phyloP scores from a whole-genome alignment of 306 rosid species.

The Prosopis cineraria region DNA sequence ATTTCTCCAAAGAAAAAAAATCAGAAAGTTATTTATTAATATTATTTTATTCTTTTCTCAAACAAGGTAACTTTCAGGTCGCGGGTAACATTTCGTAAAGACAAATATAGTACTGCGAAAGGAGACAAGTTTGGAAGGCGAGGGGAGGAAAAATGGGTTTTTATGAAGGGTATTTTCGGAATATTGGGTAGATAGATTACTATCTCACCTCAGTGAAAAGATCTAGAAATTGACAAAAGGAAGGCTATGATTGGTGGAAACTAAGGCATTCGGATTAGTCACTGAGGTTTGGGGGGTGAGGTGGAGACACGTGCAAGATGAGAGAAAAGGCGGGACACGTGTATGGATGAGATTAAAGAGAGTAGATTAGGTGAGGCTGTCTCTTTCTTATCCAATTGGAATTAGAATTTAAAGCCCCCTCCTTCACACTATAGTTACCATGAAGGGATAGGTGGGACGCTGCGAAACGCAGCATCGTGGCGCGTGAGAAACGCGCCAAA shows the following conservation, averaged over 20 bases:
- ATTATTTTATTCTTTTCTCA: background rate
- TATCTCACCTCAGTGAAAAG: background rate
- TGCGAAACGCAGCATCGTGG: slow-evolving; percentile 30
- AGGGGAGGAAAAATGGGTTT: background rate
- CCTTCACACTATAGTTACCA: background rate
- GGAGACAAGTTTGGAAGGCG: background rate
- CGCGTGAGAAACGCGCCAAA: slow-evolving; percentile 12
- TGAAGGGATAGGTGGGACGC: slow-evolving; percentile 22
- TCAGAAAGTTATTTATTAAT: background rate
- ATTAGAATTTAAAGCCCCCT: background rate
- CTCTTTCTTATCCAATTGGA: slow-evolving; percentile 36
- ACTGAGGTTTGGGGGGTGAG: too few relatives aligned
- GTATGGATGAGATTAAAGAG: slow-evolving; percentile 3
- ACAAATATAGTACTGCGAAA: background rate
- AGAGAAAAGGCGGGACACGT: slow-evolving; percentile 1
- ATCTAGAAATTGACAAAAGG: slow-evolving; percentile 1
- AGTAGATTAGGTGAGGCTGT: slow-evolving; percentile 11
- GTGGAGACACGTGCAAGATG: slow-evolving; percentile 11
- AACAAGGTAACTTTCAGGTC: background rate
- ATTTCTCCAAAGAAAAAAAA: background rate
- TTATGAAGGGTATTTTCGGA: background rate
- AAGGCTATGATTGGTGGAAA: slow-evolving; percentile 27
- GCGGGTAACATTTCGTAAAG: background rate
- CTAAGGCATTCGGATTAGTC: slow-evolving; percentile 18
- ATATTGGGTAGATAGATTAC: background rate